Conservation (phyloP, 1,284 basidiomycete genomes). For the Bjerkandera adusta region DNA sequence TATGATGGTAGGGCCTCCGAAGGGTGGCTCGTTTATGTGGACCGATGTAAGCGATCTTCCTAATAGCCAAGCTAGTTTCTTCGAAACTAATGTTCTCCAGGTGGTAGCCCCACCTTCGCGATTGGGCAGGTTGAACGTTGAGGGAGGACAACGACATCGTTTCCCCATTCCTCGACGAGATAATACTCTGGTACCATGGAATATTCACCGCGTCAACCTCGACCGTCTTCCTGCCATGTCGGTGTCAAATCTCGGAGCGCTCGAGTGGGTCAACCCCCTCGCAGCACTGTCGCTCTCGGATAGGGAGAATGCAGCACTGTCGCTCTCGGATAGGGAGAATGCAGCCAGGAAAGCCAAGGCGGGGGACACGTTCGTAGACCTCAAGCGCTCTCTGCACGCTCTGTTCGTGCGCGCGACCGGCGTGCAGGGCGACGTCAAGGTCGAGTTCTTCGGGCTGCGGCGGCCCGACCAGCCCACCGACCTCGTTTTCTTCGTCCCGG, state of each 20-base stretch:
- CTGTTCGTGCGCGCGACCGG: slow-evolving; percentile 24
- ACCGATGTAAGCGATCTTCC: too few species aligned
- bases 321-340: slow-evolving; percentile 32
- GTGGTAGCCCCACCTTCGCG: too few species aligned
- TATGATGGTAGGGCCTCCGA: too few species aligned
- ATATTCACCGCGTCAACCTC: slow-evolving; percentile 41
- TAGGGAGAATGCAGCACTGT: slow-evolving; percentile 26
- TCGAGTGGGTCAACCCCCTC: slow-evolving; percentile 32
- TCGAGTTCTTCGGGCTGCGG: slow-evolving; percentile 37
- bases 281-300: slow-evolving; percentile 30
- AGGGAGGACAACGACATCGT: too few species aligned
- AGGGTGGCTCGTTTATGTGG: too few species aligned
- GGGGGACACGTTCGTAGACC: slow-evolving; percentile 24
- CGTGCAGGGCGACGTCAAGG: slow-evolving; percentile 17
- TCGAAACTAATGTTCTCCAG: too few species aligned
- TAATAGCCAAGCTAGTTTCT: too few species aligned
- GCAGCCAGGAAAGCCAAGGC: slow-evolving; percentile 18
- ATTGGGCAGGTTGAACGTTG: too few species aligned
- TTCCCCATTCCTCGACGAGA: slow-evolving; percentile 27
- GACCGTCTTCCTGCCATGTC: slow-evolving; percentile 34
- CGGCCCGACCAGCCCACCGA: too few species aligned
- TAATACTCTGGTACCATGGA: slow-evolving; percentile 30
- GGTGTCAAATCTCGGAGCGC: slow-evolving; percentile 11
- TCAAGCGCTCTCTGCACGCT: slow-evolving; percentile 33
- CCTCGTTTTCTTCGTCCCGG: slow-evolving; percentile 39